Conservation (phyloP, 2,329 filamentous ascomycete species). For the Fusarium sp. region DNA sequence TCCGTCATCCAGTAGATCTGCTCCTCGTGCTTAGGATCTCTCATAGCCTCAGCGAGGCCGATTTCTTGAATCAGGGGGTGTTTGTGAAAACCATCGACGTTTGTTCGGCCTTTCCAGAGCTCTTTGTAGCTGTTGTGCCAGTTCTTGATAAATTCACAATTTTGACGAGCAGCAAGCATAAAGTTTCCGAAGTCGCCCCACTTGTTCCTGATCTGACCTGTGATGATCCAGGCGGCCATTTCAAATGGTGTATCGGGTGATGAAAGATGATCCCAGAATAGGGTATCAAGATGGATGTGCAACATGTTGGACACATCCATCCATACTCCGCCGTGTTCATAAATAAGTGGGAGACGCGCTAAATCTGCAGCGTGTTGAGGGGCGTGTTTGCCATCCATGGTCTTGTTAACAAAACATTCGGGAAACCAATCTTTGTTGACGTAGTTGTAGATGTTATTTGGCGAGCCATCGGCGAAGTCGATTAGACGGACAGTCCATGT, state of each 20-base stretch:
- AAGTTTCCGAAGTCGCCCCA: slow-evolving; percentile 55
- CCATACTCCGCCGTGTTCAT: slow-evolving; percentile 56
- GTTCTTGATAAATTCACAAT: slow-evolving; percentile 55
- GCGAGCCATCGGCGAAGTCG: slow-evolving; percentile 51
- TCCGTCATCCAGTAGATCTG: slow-evolving; percentile 49
- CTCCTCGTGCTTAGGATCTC: slow-evolving; percentile 11
- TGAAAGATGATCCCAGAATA: slow-evolving; percentile 56
- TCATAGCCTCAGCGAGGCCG: slow-evolving; percentile 47
- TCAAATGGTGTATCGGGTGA: slow-evolving; percentile 52
- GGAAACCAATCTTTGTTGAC: slow-evolving; percentile 47
- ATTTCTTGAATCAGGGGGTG: slow-evolving; percentile 48
- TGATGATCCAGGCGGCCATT: slow-evolving; percentile 50
- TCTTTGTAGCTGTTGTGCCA: slow-evolving; percentile 55
- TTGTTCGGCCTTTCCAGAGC: slow-evolving; percentile 51
- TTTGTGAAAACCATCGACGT: slow-evolving; percentile 48
- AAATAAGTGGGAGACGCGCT: slow-evolving; percentile 56
- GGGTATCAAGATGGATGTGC: slow-evolving; percentile 53
- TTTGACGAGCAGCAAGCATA: slow-evolving; percentile 55
- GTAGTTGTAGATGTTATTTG: slow-evolving; percentile 53
- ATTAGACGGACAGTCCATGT: slow-evolving; percentile 56
- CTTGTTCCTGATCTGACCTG: slow-evolving; percentile 48
- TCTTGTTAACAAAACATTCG: slow-evolving; percentile 39
- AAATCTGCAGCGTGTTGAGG: slow-evolving; percentile 61
- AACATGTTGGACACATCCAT: slow-evolving; percentile 57
- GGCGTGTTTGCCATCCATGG: slow-evolving; percentile 53